These are phyloP conservation scores for Phytophthora boehmeriae DNA, from an alignment of 352 stramenopile species.

Conservation along the genomic window DNA sequence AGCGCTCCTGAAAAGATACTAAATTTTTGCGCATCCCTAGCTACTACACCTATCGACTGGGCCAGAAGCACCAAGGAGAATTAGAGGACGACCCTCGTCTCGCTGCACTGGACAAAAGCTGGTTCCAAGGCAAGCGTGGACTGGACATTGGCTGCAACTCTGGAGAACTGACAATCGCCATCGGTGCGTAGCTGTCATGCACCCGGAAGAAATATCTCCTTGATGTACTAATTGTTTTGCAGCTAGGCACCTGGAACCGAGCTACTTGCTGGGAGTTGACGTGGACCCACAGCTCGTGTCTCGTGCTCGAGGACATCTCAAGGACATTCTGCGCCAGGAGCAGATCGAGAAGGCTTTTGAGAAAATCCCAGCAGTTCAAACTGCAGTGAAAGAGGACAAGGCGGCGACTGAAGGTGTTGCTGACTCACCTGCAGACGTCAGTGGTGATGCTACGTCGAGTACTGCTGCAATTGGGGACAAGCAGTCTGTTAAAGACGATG, in stretches of 20 bases:
- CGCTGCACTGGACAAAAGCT: constrained; percentile 56
- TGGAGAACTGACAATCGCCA: constrained; percentile 75
- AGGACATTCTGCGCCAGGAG: constrained; percentile 66
- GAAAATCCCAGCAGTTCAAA: constrained; percentile 37
- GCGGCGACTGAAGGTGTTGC: not conserved
- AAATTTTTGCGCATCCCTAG: constrained; percentile 27
- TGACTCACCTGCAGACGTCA: constrained; percentile 8
- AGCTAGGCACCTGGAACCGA: constrained; percentile 22
- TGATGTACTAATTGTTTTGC: constrained; percentile 1
- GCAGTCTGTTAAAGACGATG: constrained; percentile 8
- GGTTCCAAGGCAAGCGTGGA: constrained; percentile 66
- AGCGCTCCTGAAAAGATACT: constrained; percentile 1
- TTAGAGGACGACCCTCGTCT: constrained; percentile 70
- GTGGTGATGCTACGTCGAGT: not conserved
- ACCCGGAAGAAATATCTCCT: no score
- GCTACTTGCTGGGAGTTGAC: constrained; percentile 74
- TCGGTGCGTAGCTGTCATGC: constrained; percentile 40
- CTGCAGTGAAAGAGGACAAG: constrained; percentile 6
- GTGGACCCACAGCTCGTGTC: constrained; percentile 73
- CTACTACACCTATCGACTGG: constrained; percentile 82
- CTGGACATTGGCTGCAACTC: constrained; percentile 88
- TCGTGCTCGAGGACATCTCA: constrained; percentile 59
- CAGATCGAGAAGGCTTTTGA: constrained; percentile 61
- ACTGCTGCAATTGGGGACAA: constrained; percentile 1
- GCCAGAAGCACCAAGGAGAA: constrained; percentile 52